Conservation (phyloP, 805 yeast species). For the Pichia californica region DNA sequence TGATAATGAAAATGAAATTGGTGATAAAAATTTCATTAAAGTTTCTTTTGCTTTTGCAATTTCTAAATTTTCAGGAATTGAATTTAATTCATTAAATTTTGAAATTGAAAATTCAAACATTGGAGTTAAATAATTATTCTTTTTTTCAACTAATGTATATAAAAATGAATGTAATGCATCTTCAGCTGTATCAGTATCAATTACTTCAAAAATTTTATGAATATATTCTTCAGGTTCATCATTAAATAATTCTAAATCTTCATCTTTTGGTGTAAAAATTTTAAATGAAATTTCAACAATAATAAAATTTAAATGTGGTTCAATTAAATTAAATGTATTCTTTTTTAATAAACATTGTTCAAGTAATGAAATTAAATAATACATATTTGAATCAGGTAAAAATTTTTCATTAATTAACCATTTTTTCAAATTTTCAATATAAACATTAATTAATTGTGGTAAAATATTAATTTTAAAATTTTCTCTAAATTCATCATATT, state of each 20-base stretch:
- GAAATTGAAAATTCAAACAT: constrained; percentile 54
- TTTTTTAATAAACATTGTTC: constrained; percentile 55
- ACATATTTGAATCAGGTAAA: constrained; percentile 62
- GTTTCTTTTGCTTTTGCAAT: constrained; percentile 71
- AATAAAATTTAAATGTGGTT: constrained; percentile 61
- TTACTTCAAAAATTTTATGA: constrained; percentile 61
- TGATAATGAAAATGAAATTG: constrained; percentile 55
- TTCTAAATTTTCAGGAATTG: constrained; percentile 35
- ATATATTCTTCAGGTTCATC: constrained; percentile 90
- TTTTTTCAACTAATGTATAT: constrained; percentile 62
- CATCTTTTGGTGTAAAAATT: constrained; percentile 64
- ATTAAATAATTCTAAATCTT: constrained; percentile 70
- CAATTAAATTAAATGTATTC: constrained; percentile 60
- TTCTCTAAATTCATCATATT: constrained; percentile 54
- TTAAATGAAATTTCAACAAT: constrained; percentile 76
- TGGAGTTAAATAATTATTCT: constrained; percentile 53
- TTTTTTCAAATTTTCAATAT: constrained; percentile 57
- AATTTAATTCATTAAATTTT: constrained; percentile 36
- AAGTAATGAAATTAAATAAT: constrained; percentile 56
- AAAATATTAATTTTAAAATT: constrained; percentile 52
- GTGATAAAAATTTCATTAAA: constrained; percentile 69
- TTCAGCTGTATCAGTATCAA: constrained; percentile 60
- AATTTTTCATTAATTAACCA: constrained; percentile 68
- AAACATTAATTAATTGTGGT: constrained; percentile 65
- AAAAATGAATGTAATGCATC: constrained; percentile 72